A percentile compares a stretch with the other conserved stretches of the same genome.
These are phyloP conservation scores for Craterostigma plantagineum DNA, from an alignment of 257 asterid genomes.

Conservation along the genomic window DNA sequence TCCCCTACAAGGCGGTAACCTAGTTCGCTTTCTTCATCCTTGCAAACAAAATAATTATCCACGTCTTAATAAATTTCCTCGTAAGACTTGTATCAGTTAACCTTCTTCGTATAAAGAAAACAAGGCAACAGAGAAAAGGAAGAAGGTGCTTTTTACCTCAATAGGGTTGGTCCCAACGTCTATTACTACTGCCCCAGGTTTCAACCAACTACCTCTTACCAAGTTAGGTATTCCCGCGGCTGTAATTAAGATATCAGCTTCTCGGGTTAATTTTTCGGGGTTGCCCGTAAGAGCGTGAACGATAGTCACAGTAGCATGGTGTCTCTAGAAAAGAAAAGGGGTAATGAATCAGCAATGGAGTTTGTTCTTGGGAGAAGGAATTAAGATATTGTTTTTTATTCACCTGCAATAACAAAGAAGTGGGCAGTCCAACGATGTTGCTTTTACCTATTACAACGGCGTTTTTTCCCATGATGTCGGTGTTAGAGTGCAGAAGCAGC, in stretches of 20 bases:
- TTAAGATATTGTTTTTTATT: constrained; percentile 6
- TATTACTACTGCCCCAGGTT: constrained; percentile 71
- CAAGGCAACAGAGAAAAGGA: constrained; percentile 1
- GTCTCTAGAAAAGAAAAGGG: constrained; percentile 40
- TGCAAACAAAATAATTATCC: constrained; percentile 10
- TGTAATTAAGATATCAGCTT: constrained; percentile 69
- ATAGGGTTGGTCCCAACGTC: constrained; percentile 81
- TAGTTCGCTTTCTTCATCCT: constrained; percentile 36
- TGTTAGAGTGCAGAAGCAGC: constrained; percentile 42
- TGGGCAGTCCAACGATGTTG: constrained; percentile 83
- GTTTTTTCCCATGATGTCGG: constrained; percentile 41
- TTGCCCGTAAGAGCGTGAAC: constrained; percentile 44
- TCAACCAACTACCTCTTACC: constrained; percentile 77
- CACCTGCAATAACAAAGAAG: constrained; percentile 71
- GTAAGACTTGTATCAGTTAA: too few relatives aligned
- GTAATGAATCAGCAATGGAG: neutral
- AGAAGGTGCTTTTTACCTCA: constrained; percentile 24
- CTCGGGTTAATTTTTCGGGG: constrained; percentile 49
- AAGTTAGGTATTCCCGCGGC: constrained; percentile 84
- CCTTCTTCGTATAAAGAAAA: too few relatives aligned
- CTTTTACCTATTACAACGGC: constrained; percentile 74
- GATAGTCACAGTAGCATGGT: constrained; percentile 74
- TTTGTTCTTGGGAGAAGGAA: too few relatives aligned
- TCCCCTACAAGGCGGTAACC: constrained; percentile 71
- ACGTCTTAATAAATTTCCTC: too few relatives aligned